Evolutionary conservation across 441 rosid genomes (phyloP), one percentile per base, ranked within the genome.

Genomic region (Aquilaria agallochum): DNA sequence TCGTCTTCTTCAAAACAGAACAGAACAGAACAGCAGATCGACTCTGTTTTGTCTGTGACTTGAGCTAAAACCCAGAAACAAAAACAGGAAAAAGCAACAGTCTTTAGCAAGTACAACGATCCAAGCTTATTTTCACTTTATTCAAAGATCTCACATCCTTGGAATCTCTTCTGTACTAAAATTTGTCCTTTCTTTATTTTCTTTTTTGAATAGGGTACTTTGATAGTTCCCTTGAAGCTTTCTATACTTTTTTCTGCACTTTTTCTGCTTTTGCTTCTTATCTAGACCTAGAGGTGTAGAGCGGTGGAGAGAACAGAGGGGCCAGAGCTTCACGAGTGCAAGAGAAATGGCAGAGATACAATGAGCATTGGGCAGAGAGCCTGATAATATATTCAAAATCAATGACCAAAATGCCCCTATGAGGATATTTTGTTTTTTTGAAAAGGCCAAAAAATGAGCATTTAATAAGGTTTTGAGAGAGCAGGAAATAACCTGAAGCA

Each of bases 311-410:
- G 53, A 49, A n/a, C 5, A n/a, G n/a, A 52, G 31, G 51, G 66
- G 31, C 40, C 46, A 54, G 51, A 48, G 55, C 61, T 50, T 36
- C 42, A 61, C 13, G 71, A 69, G 72, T 55, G 40, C 42, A 27
- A 34, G 49, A 44, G 56, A 65, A 59, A 49, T 2, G 7, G 45
- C 60, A 44, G 63, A 8, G 7, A 65, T 70, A 67, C 73, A 68
- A 13, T 32, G 64, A 56, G 62, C 68, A n/a, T 82, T 65, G 80
- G 80, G 67, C 73, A 67, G 76, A 66, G 90, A 64, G 86, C 76
- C 72, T 27, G 9, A 15, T 0, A 3, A 59, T 67, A 58, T 65
- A 61, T 69, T 63, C 20, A 11, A 32, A 13, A 11, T 9, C 31
- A 31, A 42, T 58, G 78, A 83, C 77, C 14, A 49, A 55, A 67